These are phyloP conservation scores for Xylaria arbuscula DNA, from an alignment of 2,329 filamentous ascomycete species.

Conservation along the genomic window DNA sequence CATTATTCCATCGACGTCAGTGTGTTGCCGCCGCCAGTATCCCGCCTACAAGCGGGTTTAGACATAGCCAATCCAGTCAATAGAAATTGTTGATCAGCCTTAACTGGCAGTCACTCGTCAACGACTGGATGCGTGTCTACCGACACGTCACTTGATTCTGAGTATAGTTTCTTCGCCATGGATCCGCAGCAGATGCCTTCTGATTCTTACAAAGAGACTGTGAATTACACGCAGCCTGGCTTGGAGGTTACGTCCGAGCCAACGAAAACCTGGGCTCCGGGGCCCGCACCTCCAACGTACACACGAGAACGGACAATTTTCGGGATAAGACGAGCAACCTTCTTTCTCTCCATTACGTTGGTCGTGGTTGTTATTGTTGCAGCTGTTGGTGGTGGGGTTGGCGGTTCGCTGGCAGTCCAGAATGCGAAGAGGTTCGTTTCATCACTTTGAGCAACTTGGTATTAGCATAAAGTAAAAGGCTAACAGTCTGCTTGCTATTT, in stretches of 20 bases:
- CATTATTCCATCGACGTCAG: background rate
- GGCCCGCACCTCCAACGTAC: background rate
- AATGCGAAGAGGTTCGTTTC: constrained; percentile 37
- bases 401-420: constrained; percentile 41
- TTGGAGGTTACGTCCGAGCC: constrained; percentile 28
- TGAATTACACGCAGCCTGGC: constrained; percentile 6
- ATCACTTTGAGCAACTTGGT: background rate
- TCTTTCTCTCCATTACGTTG: constrained; percentile 38
- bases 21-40: background rate
- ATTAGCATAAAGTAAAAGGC: background rate
- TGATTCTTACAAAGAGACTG: constrained; percentile 31
- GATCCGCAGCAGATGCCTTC: background rate
- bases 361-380: constrained; percentile 39
- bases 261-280: constrained; percentile 8
- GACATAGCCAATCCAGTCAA: background rate
- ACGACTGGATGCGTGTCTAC: background rate
- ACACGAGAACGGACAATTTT: constrained; percentile 33
- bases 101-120: background rate
- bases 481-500: constrained; percentile 8
- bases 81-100: background rate
- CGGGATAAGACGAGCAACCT: constrained; percentile 37
- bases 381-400: constrained; percentile 42
- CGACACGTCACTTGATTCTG: background rate
- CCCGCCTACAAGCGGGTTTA: background rate
- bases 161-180: constrained; percentile 13